A percentile compares a stretch with the other conserved stretches of the same genome.
phyloP scores from a whole-genome alignment of 345 rosid genomes.

The Citrus mangshanensis region DNA sequence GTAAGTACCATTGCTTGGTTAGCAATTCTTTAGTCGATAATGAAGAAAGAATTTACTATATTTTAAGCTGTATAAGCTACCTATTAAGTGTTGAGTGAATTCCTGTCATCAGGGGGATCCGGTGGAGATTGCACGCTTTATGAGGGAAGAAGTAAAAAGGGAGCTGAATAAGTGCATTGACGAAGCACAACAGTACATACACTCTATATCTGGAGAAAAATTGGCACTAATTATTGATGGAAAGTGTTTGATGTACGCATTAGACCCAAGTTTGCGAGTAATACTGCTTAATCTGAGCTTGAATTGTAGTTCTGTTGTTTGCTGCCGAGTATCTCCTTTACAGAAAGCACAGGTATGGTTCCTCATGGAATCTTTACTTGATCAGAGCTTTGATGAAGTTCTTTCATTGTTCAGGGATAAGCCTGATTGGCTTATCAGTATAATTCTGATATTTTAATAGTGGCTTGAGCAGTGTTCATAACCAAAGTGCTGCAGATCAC shows the following conservation, averaged over 20 bases:
- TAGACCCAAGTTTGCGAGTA: constrained; percentile 84
- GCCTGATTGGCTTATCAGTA: background rate
- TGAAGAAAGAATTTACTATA: constrained; percentile 8
- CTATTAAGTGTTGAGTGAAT: background rate
- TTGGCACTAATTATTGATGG: constrained; percentile 90
- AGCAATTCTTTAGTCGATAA: constrained; percentile 10
- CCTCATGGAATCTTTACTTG: constrained; percentile 3
- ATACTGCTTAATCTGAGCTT: constrained; percentile 87
- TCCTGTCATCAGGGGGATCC: constrained; percentile 74
- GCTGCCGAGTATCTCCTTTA: constrained; percentile 98
- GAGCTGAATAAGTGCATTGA: constrained; percentile 75
- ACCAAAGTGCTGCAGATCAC: background rate
- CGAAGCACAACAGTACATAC: constrained; percentile 69
- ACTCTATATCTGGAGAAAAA: constrained; percentile 67
- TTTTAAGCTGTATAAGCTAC: background rate
- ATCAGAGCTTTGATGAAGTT: constrained; percentile 5
- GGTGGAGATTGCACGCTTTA: constrained; percentile 82
- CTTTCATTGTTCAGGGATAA: background rate
- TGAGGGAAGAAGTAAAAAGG: constrained; percentile 80
- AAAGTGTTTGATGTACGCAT: constrained; percentile 93
- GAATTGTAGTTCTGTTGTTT: constrained; percentile 94
- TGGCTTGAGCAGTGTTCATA: background rate
- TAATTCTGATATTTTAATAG: background rate
- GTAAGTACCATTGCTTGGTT: constrained; percentile 38
- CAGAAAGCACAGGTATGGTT: constrained; percentile 95